Conservation (phyloP, 2,329 filamentous ascomycete species). For the Fusarium hostae region DNA sequence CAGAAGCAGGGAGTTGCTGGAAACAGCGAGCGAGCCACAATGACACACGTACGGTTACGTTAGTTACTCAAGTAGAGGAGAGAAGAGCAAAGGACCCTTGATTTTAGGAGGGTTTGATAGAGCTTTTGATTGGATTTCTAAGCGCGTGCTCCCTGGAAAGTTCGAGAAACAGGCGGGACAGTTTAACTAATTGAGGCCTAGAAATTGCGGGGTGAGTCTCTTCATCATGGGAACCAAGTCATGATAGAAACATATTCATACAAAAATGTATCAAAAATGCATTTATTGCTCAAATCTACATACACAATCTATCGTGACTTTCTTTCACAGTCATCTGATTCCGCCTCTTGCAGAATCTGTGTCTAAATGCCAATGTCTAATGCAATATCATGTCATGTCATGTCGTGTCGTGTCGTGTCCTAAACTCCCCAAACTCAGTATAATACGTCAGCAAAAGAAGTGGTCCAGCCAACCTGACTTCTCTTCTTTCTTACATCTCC, state of each 20-base stretch:
- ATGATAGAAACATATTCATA: constrained; percentile 3
- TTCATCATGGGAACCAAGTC: constrained; percentile 27
- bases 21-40: constrained; percentile 2
- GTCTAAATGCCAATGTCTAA: not conserved
- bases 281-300: not conserved
- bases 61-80: not conserved
- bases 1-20: not conserved
- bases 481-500: constrained; percentile 11
- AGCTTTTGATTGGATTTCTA: constrained; percentile 46
- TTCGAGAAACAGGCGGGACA: constrained; percentile 40
- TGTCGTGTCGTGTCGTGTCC: not conserved
- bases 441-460: not conserved
- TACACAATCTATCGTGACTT: not conserved
- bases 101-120: not conserved
- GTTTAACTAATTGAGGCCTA: constrained; percentile 2
- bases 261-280: not conserved
- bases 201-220: constrained; percentile 25
- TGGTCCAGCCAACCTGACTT: not conserved
- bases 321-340: not conserved
- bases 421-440: not conserved
- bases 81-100: constrained; percentile 14
- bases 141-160: constrained; percentile 42
- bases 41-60: not conserved
- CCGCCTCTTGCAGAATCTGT: not conserved
- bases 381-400: not conserved